Evolutionary conservation across 495 filamentous ascomycete genomes (phyloP).

Genomic region (Thozetella sp.): DNA sequence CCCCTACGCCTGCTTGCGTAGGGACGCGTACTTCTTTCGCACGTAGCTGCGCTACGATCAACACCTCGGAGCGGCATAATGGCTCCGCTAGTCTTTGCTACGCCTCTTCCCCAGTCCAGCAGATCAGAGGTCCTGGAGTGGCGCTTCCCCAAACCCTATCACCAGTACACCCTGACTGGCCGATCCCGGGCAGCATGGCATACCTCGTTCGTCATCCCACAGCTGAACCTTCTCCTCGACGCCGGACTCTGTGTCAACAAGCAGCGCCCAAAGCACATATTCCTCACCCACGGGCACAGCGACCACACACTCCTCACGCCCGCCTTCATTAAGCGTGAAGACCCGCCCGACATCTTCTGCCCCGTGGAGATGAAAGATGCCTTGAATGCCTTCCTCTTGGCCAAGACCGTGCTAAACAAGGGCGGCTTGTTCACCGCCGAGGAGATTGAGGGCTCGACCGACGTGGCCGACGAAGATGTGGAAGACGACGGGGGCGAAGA

Average conservation of each 20-base stretch:
- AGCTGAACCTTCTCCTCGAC: conserved; percentile 39
- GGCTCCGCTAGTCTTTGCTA: conserved; percentile 23
- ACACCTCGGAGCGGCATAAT: neutral
- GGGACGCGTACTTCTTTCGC: neutral
- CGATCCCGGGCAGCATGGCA: conserved; percentile 41
- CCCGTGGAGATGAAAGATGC: conserved; percentile 26
- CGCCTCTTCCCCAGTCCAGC: conserved; percentile 29
- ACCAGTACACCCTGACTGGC: conserved; percentile 31
- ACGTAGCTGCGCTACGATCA: too few relatives aligned
- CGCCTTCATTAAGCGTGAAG: conserved; percentile 26
- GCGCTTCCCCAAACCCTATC: conserved; percentile 34
- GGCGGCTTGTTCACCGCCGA: conserved; percentile 17
- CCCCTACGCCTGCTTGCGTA: neutral
- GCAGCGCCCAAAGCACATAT: conserved; percentile 38
- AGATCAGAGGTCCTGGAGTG: conserved; percentile 38
- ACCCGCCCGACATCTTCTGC: conserved; percentile 34
- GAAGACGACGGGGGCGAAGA: neutral
- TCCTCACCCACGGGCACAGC: conserved; percentile 41
- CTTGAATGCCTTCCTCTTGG: conserved; percentile 24
- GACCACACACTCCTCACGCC: conserved; percentile 35
- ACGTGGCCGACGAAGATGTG: neutral
- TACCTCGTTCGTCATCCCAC: conserved; percentile 39
- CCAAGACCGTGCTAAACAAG: conserved; percentile 24
- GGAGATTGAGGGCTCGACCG: conserved; percentile 2
- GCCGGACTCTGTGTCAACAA: conserved; percentile 34